A percentile compares a stretch with the other conserved stretches of the same genome.
Conservation (phyloP, 208 protist species). For the Endotrypanum monterogeii region DNA sequence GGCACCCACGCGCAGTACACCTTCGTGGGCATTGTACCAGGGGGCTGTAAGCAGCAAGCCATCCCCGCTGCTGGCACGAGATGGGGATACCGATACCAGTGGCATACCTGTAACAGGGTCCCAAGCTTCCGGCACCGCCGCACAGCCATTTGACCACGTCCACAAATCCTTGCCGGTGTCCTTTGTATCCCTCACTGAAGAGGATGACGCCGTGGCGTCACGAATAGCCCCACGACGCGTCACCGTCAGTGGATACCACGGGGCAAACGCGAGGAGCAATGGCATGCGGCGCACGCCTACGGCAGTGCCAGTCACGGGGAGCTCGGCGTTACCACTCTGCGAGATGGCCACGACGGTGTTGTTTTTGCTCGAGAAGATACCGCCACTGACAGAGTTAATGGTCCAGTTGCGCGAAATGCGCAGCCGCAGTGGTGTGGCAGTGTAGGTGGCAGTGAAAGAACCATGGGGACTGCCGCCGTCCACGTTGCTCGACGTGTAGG, state of each 20-base stretch:
- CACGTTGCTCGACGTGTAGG: constrained; percentile 12
- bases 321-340: constrained; percentile 44
- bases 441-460: constrained; percentile 21
- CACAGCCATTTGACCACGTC: constrained; percentile 30
- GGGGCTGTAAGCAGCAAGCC: constrained; percentile 29
- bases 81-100: constrained; percentile 4
- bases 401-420: constrained; percentile 25
- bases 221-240: background rate
- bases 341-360: constrained; percentile 36
- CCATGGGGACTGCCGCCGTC: background rate
- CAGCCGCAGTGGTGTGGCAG: constrained; percentile 21
- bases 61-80: background rate
- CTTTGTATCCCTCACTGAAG: too few species aligned
- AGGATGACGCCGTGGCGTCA: too few species aligned
- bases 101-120: constrained; percentile 24
- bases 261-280: constrained; percentile 46
- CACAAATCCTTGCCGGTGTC: constrained; percentile 4
- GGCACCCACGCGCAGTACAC: constrained; percentile 37
- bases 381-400: constrained; percentile 17
- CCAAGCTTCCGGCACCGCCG: constrained; percentile 26
- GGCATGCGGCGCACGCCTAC: constrained; percentile 42
- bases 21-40: constrained; percentile 30
- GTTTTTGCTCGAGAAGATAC: background rate
- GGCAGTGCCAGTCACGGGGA: constrained; percentile 48
- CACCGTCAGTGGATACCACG: constrained; percentile 14